Base-by-base conservation (phyloP, 2,329 filamentous ascomycete genomes). In the Penicillium corylophilum region DNA sequence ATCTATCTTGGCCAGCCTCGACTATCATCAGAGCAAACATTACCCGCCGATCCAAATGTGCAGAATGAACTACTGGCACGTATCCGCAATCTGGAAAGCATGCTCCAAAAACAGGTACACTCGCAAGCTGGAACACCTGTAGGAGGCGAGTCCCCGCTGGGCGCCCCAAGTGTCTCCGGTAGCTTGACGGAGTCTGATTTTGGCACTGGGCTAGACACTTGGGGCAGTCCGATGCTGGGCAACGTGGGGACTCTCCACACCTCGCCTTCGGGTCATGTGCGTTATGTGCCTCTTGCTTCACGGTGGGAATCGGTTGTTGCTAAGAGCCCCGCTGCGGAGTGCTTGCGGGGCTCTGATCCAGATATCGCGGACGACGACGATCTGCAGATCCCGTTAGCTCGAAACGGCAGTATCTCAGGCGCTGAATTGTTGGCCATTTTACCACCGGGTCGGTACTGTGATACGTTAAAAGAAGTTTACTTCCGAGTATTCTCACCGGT, bases 401-500 rank as follows among this genome's bases (percentile, higher is more conserved):
- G 53, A 18, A 66, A 64, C 51, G 58, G 57, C 3, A 55, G 40
- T 40, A 42, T 64, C 9, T 65, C 66, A 10, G 56, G 64, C 12
- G 55, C 62, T 9, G 63, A 71, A 35, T 50, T 73, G 5, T 50
- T 74, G 35, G 64, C 63, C 0, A 47, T 66, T 15, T 60, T 74
- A 12, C 71, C 71, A 5, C 71, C 71, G 3, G 59, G 61, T 12
- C 59, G 62, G 39, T 69, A 73, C 45, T 73, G 71, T 52, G 67
- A 72, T 57, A 59, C 54, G 16, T 46, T 74, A 20, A 73, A 71
- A 49, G 61, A 68, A 35, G 60, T 68, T 2, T 74, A 71, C 52
- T 69, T 73, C 36, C 61, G 63, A 20, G 70, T 72, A 22, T 73
- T 73, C 48, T 73, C 71, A 16, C 68, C 71, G 16, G 71, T 73